Percentiles rank a stretch among this genome's conserved stretches.
phyloP scores from a whole-genome alignment of 805 yeast species.

The Myxozyma sirexii region DNA sequence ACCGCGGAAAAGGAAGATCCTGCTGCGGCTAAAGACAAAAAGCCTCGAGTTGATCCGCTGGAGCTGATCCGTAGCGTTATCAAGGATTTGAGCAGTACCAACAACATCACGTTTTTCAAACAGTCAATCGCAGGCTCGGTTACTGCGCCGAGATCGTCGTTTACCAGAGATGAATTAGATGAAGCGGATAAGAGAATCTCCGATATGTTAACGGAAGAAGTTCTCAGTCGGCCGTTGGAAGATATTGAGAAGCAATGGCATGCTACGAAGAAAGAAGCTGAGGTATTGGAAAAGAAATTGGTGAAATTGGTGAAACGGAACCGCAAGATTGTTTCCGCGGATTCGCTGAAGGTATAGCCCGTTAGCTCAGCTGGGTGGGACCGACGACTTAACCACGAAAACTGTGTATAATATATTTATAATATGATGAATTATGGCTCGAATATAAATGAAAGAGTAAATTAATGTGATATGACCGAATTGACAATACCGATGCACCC shows the following conservation, averaged over 20 bases:
- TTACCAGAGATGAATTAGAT: conserved; percentile 17
- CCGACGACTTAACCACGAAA: too few species aligned
- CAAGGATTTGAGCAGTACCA: conserved; percentile 4
- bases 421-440: too few species aligned
- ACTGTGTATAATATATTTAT: too few species aligned
- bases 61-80: conserved; percentile 2
- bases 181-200: conserved; percentile 8
- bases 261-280: conserved; percentile 24
- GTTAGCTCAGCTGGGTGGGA: not conserved
- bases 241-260: conserved; percentile 23
- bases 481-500: not conserved
- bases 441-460: not conserved
- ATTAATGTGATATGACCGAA: not conserved
- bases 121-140: conserved; percentile 9
- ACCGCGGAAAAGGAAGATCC: not conserved
- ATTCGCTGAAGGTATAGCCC: not conserved
- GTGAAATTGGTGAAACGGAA: conserved; percentile 20
- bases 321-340: conserved; percentile 16
- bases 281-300: conserved; percentile 21
- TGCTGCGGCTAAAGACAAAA: not conserved
- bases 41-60: conserved; percentile 6
- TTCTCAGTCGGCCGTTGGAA: conserved; percentile 13
- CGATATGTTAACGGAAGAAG: not conserved
- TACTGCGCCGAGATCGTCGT: conserved; percentile 7
- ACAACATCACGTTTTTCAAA: conserved; percentile 15